Conservation (phyloP, 176 grass and related monocot species). For the Coix lacrymajobi region DNA sequence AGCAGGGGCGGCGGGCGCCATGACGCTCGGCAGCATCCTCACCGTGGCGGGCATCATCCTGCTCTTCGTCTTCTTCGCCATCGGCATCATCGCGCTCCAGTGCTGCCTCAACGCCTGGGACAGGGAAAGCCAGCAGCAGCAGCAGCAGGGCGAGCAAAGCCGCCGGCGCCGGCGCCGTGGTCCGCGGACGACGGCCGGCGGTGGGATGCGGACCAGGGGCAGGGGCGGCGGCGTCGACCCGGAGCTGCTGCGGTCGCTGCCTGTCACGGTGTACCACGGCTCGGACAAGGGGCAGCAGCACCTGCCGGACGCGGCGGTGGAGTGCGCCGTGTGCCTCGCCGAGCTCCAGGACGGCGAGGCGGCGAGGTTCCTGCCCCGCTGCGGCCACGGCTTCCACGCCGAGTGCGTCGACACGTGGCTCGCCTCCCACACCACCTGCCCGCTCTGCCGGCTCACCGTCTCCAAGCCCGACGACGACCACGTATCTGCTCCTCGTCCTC, state of each 20-base stretch:
- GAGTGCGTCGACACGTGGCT: slow-evolving; percentile 50
- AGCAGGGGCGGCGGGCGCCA: neutral
- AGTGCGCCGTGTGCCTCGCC: slow-evolving; percentile 64
- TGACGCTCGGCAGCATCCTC: neutral
- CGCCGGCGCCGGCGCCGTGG: neutral
- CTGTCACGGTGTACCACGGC: slow-evolving; percentile 19
- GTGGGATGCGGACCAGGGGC: too few relatives aligned
- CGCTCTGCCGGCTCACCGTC: slow-evolving; percentile 66
- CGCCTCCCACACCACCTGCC: slow-evolving; percentile 49
- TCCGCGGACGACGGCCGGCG: neutral
- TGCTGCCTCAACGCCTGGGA: neutral
- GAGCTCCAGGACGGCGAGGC: slow-evolving; percentile 65
- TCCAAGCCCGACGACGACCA: slow-evolving; percentile 41
- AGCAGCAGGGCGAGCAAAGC: too few relatives aligned
- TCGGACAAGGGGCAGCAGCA: neutral
- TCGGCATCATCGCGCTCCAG: slow-evolving; percentile 4
- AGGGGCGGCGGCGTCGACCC: slow-evolving; percentile 1
- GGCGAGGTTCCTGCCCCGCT: slow-evolving; percentile 42
- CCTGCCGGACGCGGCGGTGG: slow-evolving; percentile 26
- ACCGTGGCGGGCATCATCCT: neutral
- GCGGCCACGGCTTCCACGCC: slow-evolving; percentile 79
- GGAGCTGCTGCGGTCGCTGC: slow-evolving; percentile 40
- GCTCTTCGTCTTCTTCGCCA: slow-evolving; percentile 1
- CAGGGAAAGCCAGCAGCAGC: neutral
- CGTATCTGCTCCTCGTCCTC: neutral